phyloP scores from a whole-genome alignment of 2,329 filamentous ascomycete species.

The Aspergillus sojae region DNA sequence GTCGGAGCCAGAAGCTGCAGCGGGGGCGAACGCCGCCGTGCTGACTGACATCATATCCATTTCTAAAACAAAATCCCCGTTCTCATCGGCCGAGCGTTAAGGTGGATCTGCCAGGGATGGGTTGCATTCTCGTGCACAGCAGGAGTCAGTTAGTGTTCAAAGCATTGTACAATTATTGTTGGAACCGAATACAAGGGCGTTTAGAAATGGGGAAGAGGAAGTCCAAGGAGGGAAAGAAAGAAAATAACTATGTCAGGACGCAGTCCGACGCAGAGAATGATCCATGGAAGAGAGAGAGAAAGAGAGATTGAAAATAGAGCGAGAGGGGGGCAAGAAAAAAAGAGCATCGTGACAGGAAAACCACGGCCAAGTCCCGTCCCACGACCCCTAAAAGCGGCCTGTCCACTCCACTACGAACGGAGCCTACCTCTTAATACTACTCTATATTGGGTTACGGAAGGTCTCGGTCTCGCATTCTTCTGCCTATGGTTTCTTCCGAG shows the following conservation, averaged over 20 bases:
- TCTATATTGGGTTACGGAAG: constrained; percentile 2
- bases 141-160: not conserved
- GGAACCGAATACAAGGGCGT: not conserved
- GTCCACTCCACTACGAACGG: constrained; percentile 1
- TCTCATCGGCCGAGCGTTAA: constrained; percentile 21
- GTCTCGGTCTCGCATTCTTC: not conserved
- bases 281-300: constrained; percentile 11
- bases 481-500: not conserved
- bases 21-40: constrained; percentile 27
- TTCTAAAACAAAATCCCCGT: constrained; percentile 13
- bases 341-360: constrained; percentile 15
- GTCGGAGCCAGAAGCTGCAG: constrained; percentile 36
- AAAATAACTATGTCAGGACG: constrained; percentile 7
- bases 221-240: constrained; percentile 7
- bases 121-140: constrained; percentile 31
- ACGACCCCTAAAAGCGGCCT: constrained; percentile 6
- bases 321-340: constrained; percentile 17
- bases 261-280: constrained; percentile 5
- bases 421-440: not conserved
- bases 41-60: constrained; percentile 37
- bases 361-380: constrained; percentile 13
- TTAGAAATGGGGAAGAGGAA: not conserved
- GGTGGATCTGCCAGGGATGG: constrained; percentile 12
- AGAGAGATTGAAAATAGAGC: constrained; percentile 10
- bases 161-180: constrained; percentile 2